Base-by-base conservation (phyloP, 2,329 filamentous ascomycete species). In the Bisporella sp. region DNA sequence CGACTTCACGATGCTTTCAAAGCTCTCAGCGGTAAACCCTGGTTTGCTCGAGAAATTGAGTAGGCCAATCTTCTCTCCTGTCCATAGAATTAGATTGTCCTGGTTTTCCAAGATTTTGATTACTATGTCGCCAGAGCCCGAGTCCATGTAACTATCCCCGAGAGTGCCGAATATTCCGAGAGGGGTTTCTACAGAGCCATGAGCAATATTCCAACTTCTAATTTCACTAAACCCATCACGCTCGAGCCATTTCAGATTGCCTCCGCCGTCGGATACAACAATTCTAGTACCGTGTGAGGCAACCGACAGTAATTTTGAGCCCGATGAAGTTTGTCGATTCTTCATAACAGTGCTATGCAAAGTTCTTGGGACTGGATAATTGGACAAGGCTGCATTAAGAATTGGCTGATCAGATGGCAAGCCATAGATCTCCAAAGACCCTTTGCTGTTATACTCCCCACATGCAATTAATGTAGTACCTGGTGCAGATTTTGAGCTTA, bases 381-480 rank as follows among this genome's bases (percentile, higher is more conserved):
- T 55, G 65, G 59, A 71, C 56, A 53, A 63, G 54, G 57, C 53
- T n/a, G 54, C 59, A 11, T 58, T 51, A 11, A 56, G 33, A 13
- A 54, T 52, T 48, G 54, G 55, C 9, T 58, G 59, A 48, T 68
- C 68, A 29, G 69, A 72, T n/a, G 35, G n/a, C 1, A 89, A 69
- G 11, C 82, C 82, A 66, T 95, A 96, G n/a, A 96, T 71, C 63
- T 97, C 92, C 2, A 97, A 73, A 0, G 87, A 91, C 1, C 92
- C 92, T 66, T 93, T 91, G 32, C 86, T 89, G 59, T 93, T 95
- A 71, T 96, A 96, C 64, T 92, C 88, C 5, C 91, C 92, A 39
- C 87, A 88, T 3, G 89, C 88, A 47, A 96, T 78, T 30, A 96
- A 69, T 0, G 85, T 90, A 43, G 84, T 75, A 0, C 83, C 77